Evolutionary conservation across 441 rosid species (phyloP).

Genomic region (Bruguiera hainesii): DNA sequence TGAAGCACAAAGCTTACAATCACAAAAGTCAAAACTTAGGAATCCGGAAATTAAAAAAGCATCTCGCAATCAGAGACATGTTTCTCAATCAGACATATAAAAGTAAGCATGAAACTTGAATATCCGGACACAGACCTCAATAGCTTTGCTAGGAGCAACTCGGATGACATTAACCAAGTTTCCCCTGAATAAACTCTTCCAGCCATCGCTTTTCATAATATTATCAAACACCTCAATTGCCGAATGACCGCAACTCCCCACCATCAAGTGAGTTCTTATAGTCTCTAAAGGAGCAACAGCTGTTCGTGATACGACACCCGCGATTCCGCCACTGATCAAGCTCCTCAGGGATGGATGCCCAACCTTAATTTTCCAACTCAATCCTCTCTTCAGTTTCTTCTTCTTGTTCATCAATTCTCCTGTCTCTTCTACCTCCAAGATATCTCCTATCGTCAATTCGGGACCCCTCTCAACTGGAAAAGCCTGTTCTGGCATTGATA

Average conservation of each 20-base stretch:
- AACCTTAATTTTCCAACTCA: slow-evolving; percentile 41
- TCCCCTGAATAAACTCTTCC: slow-evolving; percentile 56
- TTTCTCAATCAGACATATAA: not conserved
- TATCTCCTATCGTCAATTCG: slow-evolving; percentile 26
- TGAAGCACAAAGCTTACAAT: not conserved
- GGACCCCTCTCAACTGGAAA: slow-evolving; percentile 32
- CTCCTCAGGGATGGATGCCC: slow-evolving; percentile 45
- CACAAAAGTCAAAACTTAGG: not conserved
- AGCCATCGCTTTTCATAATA: slow-evolving; percentile 51
- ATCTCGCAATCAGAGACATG: not conserved
- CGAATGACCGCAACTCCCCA: slow-evolving; percentile 48
- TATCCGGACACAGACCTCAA: slow-evolving; percentile 36
- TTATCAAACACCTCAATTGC: slow-evolving; percentile 41
- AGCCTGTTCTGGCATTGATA: slow-evolving; percentile 29
- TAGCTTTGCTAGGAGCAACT: slow-evolving; percentile 63
- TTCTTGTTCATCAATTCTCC: slow-evolving; percentile 24
- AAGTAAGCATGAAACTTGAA: slow-evolving; percentile 1
- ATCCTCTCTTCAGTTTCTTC: slow-evolving; percentile 18
- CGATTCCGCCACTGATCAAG: slow-evolving; percentile 57
- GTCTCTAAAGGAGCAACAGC: slow-evolving; percentile 60
- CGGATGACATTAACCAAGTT: slow-evolving; percentile 57
- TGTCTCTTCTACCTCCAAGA: slow-evolving; percentile 27
- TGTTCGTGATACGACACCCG: slow-evolving; percentile 51
- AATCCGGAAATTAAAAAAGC: not conserved
- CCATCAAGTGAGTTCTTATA: slow-evolving; percentile 57